A percentile compares a stretch with the other conserved stretches of the same genome.
Conservation (phyloP, 1,284 basidiomycete genomes). For the Cutaneotrichosporon sp. region DNA sequence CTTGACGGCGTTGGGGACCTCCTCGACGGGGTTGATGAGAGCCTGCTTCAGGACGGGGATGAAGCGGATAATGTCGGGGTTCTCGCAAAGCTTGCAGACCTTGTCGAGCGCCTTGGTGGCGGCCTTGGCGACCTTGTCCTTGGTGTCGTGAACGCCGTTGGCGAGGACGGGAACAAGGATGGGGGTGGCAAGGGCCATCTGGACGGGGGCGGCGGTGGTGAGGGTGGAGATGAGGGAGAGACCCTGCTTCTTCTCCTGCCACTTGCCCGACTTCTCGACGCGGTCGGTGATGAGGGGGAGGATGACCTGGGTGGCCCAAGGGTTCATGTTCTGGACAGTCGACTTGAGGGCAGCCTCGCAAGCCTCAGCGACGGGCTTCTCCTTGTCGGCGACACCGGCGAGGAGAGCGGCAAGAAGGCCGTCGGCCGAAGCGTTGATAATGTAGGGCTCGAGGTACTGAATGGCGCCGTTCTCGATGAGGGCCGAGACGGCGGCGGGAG, state of each 20-base stretch:
- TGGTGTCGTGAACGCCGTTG: constrained; percentile 99
- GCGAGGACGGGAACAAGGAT: constrained; percentile 94
- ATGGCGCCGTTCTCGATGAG: constrained; percentile 75
- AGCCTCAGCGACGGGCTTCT: constrained; percentile 66
- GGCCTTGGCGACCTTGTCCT: constrained; percentile 90
- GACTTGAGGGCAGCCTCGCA: constrained; percentile 81
- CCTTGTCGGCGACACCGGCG: constrained; percentile 90
- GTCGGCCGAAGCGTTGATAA: constrained; percentile 65
- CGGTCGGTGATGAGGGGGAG: constrained; percentile 75
- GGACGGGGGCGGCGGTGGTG: constrained; percentile 76
- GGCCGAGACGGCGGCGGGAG: constrained; percentile 52
- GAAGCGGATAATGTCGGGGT: constrained; percentile 91
- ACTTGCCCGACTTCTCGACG: constrained; percentile 96
- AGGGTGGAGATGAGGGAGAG: constrained; percentile 87
- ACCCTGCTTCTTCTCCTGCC: constrained; percentile 96
- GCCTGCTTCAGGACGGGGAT: constrained; percentile 95
- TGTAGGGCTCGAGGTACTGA: constrained; percentile 85
- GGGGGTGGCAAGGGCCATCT: constrained; percentile 89
- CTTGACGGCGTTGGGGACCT: constrained; percentile 93
- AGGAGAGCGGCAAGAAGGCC: constrained; percentile 80
- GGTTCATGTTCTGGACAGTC: constrained; percentile 81
- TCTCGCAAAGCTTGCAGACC: constrained; percentile 75
- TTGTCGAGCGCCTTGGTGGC: constrained; percentile 22
- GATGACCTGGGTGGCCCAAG: constrained; percentile 82
- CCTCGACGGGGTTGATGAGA: constrained; percentile 98